These are phyloP conservation scores for Kwoniella shandongensis DNA, from an alignment of 768 basidiomycete species.

Conservation along the genomic window DNA sequence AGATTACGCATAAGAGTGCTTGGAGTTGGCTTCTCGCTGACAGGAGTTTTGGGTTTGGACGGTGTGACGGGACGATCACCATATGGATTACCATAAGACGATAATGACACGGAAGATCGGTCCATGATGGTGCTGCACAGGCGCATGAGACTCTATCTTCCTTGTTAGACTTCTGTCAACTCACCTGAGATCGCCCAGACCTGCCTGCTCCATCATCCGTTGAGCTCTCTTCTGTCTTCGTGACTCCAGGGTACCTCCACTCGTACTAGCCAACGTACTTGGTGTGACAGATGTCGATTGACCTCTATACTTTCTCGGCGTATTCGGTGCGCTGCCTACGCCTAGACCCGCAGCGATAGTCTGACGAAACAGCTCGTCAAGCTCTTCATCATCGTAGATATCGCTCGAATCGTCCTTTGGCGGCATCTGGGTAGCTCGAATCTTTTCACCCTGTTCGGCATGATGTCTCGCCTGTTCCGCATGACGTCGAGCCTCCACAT, in stretches of 20 bases:
- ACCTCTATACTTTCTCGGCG: constrained; percentile 18
- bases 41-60: constrained; percentile 27
- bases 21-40: constrained; percentile 41
- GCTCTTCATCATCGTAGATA: constrained; percentile 42
- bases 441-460: constrained; percentile 33
- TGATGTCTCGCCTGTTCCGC: constrained; percentile 36
- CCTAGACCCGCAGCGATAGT: constrained; percentile 27
- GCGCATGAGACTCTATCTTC: not conserved
- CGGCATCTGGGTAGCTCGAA: constrained; percentile 41
- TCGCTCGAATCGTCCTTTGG: constrained; percentile 19
- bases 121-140: constrained; percentile 39
- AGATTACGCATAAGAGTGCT: constrained; percentile 40
- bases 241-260: constrained; percentile 12
- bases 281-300: constrained; percentile 24
- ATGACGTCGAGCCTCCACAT: constrained; percentile 33
- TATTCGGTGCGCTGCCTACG: constrained; percentile 23
- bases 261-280: constrained; percentile 14
- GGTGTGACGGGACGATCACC: constrained; percentile 29
- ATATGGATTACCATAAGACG: constrained; percentile 30
- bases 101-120: constrained; percentile 38
- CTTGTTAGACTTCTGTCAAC: not conserved
- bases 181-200: constrained; percentile 42
- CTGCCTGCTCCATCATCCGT: constrained; percentile 41
- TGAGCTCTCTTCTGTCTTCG: constrained; percentile 23
- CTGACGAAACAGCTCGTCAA: constrained; percentile 38